Percentiles rank a stretch among this genome's conserved stretches.
These are phyloP conservation scores for Cladosporium sp. DNA, from an alignment of 2,329 filamentous ascomycete genomes.

Conservation along the genomic window DNA sequence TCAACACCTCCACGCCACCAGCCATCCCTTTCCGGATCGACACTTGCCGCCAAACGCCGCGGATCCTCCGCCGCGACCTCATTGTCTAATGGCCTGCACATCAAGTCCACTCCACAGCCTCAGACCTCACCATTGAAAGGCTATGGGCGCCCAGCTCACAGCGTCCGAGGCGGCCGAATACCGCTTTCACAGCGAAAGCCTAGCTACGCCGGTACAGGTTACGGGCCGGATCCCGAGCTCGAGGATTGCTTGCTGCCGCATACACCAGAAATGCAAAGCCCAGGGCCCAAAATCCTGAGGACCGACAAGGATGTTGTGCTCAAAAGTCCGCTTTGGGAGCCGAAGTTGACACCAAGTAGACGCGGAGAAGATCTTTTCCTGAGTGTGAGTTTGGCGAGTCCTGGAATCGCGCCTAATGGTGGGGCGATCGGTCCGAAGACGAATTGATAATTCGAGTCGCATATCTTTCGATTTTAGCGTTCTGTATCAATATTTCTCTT, in stretches of 20 bases:
- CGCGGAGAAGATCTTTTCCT: constrained; percentile 61
- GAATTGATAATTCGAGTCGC: not conserved
- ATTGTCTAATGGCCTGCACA: constrained; percentile 33
- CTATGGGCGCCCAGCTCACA: constrained; percentile 22
- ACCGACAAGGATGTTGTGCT: constrained; percentile 16
- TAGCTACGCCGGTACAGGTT: constrained; percentile 11
- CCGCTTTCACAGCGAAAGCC: constrained; percentile 6
- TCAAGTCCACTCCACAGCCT: constrained; percentile 22
- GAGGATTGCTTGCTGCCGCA: constrained; percentile 12
- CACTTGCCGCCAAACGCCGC: constrained; percentile 35
- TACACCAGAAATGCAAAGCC: constrained; percentile 17
- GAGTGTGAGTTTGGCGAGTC: constrained; percentile 32
- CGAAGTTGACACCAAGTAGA: constrained; percentile 61
- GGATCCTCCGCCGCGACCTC: constrained; percentile 32
- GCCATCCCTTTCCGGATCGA: constrained; percentile 23
- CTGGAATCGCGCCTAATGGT: constrained; percentile 6
- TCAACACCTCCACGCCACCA: constrained; percentile 12
- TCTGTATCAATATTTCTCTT: no score
- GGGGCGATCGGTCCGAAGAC: not conserved
- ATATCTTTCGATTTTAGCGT: no score
- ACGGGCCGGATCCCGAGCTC: constrained; percentile 7
- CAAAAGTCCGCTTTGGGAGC: constrained; percentile 54
- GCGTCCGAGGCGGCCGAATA: not conserved
- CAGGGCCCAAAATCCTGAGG: constrained; percentile 12
- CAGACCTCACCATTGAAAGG: constrained; percentile 27